Percentiles rank a stretch among this genome's conserved stretches.
phyloP scores from a whole-genome alignment of 257 asterid genomes.

The Rhazya stricta region DNA sequence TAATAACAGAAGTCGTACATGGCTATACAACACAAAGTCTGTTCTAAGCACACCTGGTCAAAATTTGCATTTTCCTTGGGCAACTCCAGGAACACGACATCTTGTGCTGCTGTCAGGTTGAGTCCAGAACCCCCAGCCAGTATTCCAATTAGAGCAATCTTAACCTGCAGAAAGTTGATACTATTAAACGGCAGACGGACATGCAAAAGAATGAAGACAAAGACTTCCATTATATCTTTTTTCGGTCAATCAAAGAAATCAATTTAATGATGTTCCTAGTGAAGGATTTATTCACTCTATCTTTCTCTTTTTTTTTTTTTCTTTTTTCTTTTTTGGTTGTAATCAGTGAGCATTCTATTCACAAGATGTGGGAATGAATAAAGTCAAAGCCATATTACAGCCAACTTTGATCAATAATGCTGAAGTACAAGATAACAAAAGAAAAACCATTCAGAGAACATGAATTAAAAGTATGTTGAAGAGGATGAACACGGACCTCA shows the following conservation, averaged over 20 bases:
- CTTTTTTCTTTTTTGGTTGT: too few relatives aligned
- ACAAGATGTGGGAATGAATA: background rate
- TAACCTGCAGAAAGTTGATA: conserved; percentile 47
- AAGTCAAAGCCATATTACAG: background rate
- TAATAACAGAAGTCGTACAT: background rate
- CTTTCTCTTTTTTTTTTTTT: too few relatives aligned
- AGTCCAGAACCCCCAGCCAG: conserved; percentile 97
- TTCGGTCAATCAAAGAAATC: background rate
- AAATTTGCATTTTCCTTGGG: conserved; percentile 67
- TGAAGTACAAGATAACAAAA: conserved; percentile 5
- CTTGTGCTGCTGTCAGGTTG: conserved; percentile 80
- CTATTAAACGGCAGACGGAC: background rate
- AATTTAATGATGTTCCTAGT: background rate
- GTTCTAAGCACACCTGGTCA: conserved; percentile 56
- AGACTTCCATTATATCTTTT: background rate
- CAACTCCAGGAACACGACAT: conserved; percentile 87
- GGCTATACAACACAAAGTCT: background rate
- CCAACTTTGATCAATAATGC: background rate
- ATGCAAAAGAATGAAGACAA: background rate
- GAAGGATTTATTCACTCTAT: too few relatives aligned
- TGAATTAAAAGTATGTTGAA: conserved; percentile 8
- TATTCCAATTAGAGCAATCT: conserved; percentile 86
- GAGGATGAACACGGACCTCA: conserved; percentile 44
- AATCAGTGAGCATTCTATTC: background rate
- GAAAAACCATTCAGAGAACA: background rate